Base-by-base conservation (phyloP, 257 asterid species). In the Cinchona pubescens region DNA sequence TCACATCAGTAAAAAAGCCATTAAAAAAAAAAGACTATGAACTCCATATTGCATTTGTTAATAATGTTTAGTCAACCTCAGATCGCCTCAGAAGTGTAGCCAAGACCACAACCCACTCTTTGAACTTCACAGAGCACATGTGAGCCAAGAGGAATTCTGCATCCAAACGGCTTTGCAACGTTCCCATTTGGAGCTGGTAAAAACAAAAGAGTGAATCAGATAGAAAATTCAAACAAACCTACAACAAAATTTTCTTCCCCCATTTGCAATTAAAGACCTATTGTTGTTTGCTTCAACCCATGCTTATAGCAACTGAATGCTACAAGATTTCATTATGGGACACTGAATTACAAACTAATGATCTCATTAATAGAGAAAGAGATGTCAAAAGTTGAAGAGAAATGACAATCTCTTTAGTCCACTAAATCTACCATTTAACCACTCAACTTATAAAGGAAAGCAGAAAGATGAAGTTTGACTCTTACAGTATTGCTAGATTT, bases 91-190 rank as follows among this genome's bases (percentile, higher is more conserved):
- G 80, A 80, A 95, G 88, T 55, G 99, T 95, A 72, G 99, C 99
- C 89, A 95, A 82, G 75, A 95, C 96, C 67, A 95, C 99, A 70
- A 92, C 89, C 99, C 99, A 95, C 86, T 95, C 98, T 86, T 95
- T 90, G 85, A 95, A 95, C 82, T 95, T 95, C 79, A 95, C 98
- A 5, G 98, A 92, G 83, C 99, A 95, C 99, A 95, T 95, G 78
- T 95, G 96, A 23, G 99, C 82, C 88, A 95, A 73, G 61, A 95
- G 97, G 83, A 95, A 95, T 79, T 95, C 99, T 62, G 98, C 99
- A 71, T 95, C 99, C 83, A 95, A 83, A 74, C 98, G 94, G 83
- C 91, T 92, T 86, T 95, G 99, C 86, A 95, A 69, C 45, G 90
- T 86, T 72, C 87, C 96, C 99, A 95, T 95, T 84, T 92, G 91